These are phyloP conservation scores for Rhizopus arrhizus DNA, from an alignment of 371 early-diverging fungal species.

Conservation along the genomic window DNA sequence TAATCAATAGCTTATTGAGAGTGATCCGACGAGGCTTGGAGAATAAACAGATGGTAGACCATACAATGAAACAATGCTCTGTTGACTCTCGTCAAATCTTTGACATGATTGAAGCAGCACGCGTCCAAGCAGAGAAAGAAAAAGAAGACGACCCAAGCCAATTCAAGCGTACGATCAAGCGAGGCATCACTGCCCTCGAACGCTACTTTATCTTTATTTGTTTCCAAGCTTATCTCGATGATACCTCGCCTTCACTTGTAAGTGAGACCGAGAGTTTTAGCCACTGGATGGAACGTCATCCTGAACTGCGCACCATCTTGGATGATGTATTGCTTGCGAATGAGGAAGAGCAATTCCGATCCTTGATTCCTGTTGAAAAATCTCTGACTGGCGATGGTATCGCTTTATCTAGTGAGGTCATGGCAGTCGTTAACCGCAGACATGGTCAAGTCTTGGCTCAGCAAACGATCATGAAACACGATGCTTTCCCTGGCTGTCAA, in stretches of 20 bases:
- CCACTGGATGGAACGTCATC: conserved; percentile 62
- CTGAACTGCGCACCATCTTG: conserved; percentile 62
- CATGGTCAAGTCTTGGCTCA: conserved; percentile 67
- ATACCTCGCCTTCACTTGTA: conserved; percentile 40
- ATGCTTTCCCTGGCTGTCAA: conserved; percentile 76
- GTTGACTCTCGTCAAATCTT: conserved; percentile 42
- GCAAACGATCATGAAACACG: conserved; percentile 70
- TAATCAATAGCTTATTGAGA: conserved; percentile 69
- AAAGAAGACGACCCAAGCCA: conserved; percentile 33
- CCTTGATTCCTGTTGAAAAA: conserved; percentile 61
- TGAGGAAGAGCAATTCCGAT: conserved; percentile 31
- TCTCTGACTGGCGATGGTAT: conserved; percentile 63
- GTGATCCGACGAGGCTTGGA: conserved; percentile 68
- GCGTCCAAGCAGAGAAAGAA: conserved; percentile 54
- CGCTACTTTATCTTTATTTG: conserved; percentile 70
- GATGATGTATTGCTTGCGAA: conserved; percentile 43
- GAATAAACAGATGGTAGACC: conserved; percentile 63
- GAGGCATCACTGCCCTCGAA: conserved; percentile 50
- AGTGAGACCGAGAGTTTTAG: conserved; percentile 58
- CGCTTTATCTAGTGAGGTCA: conserved; percentile 65
- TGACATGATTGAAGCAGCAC: conserved; percentile 57
- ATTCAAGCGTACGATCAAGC: conserved; percentile 38
- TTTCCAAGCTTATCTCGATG: conserved; percentile 62
- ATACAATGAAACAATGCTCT: conserved; percentile 61
- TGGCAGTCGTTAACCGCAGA: conserved; percentile 59